Conservation (phyloP, 129 eudicot species). For the Flaveria bidentis region DNA sequence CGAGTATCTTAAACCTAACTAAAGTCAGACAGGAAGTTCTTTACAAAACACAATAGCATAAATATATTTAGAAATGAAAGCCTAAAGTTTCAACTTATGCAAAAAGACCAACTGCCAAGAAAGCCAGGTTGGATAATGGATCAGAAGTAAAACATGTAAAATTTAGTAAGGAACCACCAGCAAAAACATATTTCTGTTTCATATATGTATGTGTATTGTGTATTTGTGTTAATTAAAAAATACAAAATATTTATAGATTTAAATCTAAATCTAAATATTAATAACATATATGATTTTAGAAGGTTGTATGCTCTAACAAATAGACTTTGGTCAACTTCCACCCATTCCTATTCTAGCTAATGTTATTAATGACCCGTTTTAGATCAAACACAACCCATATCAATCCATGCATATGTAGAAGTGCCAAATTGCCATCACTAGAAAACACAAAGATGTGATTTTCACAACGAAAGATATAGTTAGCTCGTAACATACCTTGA, state of each 20-base stretch:
- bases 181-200: background rate
- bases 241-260: background rate
- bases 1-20: background rate
- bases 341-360: background rate
- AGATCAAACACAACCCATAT: background rate
- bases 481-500: slow-evolving; percentile 59
- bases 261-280: background rate
- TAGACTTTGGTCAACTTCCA: background rate
- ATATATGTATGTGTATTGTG: background rate
- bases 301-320: background rate
- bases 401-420: background rate
- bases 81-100: background rate
- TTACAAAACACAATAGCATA: background rate
- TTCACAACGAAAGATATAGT: background rate
- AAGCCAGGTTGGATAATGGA: background rate
- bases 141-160: background rate
- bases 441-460: background rate
- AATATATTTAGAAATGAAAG: background rate
- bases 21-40: background rate
- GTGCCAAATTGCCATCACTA: background rate
- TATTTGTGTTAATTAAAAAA: background rate
- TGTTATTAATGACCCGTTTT: slow-evolving; percentile 1
- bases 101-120: background rate
- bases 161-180: background rate
- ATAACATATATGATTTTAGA: background rate